phyloP scores from a whole-genome alignment of 257 asterid species.

The Nicotiana paniculata region DNA sequence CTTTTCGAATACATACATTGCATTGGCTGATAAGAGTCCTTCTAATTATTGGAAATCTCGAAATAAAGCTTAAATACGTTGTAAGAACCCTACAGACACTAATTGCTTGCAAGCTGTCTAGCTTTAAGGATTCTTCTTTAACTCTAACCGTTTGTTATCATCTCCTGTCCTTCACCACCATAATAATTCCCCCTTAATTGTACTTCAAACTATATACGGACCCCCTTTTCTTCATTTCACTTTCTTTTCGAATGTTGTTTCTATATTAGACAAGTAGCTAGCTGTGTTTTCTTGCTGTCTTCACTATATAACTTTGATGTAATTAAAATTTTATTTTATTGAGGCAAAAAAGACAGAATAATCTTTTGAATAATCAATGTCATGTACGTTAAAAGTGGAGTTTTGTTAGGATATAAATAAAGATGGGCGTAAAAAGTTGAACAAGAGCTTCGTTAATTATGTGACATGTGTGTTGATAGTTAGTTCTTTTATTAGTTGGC shows the following conservation, averaged over 20 bases:
- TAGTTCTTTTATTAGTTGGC: neutral
- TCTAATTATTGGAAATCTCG: neutral
- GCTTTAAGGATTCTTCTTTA: slow-evolving; percentile 50
- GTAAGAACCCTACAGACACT: neutral
- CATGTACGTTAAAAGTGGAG: neutral
- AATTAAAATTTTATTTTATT: neutral
- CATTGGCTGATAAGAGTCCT: slow-evolving; percentile 4
- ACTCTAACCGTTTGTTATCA: slow-evolving; percentile 9
- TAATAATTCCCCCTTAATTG: slow-evolving; percentile 18
- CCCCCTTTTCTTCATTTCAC: slow-evolving; percentile 11
- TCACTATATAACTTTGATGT: neutral
- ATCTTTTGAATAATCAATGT: neutral
- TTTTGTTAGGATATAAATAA: neutral
- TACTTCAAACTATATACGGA: slow-evolving; percentile 50
- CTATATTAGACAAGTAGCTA: neutral
- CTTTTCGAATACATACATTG: slow-evolving; percentile 25
- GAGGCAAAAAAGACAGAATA: neutral
- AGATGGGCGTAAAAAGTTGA: neutral
- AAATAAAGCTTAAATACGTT: neutral
- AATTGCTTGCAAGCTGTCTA: slow-evolving; percentile 68
- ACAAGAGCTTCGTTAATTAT: neutral
- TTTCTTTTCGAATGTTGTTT: neutral
- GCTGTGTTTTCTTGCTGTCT: slow-evolving; percentile 37
- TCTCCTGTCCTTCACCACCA: neutral
- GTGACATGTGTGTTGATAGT: neutral